Evolutionary conservation across 371 early-diverging fungal species (phyloP).

Genomic region (Lichtheimia ramosa): DNA sequence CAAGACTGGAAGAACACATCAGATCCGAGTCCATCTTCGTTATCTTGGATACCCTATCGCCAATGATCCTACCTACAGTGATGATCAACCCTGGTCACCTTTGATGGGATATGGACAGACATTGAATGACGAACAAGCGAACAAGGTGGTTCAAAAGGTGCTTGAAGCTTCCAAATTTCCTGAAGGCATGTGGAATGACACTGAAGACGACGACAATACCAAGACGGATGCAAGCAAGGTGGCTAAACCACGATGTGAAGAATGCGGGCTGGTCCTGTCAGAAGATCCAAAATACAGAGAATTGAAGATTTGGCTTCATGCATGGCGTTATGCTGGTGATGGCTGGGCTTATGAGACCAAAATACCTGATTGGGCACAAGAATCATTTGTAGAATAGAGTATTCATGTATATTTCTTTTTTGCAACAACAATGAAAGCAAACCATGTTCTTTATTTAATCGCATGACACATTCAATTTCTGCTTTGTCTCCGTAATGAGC

Average conservation of each 20-base stretch:
- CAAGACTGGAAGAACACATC: constrained; percentile 98
- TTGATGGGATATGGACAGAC: constrained; percentile 5
- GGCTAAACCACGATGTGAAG: constrained; percentile 32
- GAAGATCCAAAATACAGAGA: constrained; percentile 71
- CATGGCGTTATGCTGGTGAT: constrained; percentile 71
- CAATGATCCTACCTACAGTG: constrained; percentile 86
- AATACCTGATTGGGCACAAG: constrained; percentile 79
- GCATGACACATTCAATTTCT: constrained; percentile 6
- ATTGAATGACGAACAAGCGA: neutral
- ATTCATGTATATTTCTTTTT: neutral
- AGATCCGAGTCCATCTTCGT: constrained; percentile 98
- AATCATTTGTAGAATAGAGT: constrained; percentile 3
- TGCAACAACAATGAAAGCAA: neutral
- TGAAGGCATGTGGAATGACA: constrained; percentile 24
- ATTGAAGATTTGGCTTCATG: constrained; percentile 84
- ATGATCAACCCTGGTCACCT: constrained; percentile 5
- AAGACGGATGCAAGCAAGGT: constrained; percentile 8
- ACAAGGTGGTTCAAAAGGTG: constrained; percentile 8
- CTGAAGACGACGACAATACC: neutral
- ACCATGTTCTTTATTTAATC: neutral
- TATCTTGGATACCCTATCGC: constrained; percentile 96
- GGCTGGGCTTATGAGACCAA: constrained; percentile 76
- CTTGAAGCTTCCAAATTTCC: constrained; percentile 4
- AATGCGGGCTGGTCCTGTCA: constrained; percentile 51
- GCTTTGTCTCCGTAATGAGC: constrained; percentile 7